Evolutionary conservation across 352 stramenopile genomes (phyloP).

Genomic region (Phytophthora quininea): DNA sequence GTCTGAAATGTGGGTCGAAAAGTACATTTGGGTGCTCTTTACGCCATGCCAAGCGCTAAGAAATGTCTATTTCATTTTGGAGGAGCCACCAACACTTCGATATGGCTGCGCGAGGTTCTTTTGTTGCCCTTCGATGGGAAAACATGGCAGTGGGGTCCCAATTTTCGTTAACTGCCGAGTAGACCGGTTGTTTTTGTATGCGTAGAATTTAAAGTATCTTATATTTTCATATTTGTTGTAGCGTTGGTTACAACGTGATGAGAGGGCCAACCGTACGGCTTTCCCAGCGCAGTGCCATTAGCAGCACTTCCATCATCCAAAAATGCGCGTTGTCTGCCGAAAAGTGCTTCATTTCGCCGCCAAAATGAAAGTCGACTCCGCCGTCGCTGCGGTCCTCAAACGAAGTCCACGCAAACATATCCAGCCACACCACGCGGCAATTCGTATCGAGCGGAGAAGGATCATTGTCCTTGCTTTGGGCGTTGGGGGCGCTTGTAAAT

Average conservation of each 20-base stretch:
- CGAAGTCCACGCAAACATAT: slow-evolving; percentile 41
- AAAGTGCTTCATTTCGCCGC: slow-evolving; percentile 38
- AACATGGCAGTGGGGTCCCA: slow-evolving; percentile 59
- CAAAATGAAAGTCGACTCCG: slow-evolving; percentile 34
- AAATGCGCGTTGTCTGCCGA: slow-evolving; percentile 36
- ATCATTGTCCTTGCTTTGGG: neutral
- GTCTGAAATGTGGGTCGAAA: slow-evolving; percentile 60
- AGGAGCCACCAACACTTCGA: slow-evolving; percentile 45
- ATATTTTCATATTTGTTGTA: too few relatives aligned
- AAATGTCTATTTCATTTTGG: slow-evolving; percentile 68
- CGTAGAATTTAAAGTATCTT: neutral
- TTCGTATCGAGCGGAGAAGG: neutral
- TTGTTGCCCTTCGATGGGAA: slow-evolving; percentile 73
- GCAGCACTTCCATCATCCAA: slow-evolving; percentile 43
- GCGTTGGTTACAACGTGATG: slow-evolving; percentile 21
- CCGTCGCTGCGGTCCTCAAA: slow-evolving; percentile 27
- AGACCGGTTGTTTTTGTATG: neutral
- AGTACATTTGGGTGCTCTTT: slow-evolving; percentile 69
- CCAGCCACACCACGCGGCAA: slow-evolving; percentile 35
- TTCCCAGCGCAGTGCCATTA: slow-evolving; percentile 41
- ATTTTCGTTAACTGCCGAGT: slow-evolving; percentile 46
- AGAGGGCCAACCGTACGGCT: slow-evolving; percentile 26
- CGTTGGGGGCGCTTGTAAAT: slow-evolving; percentile 13
- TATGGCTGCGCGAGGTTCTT: slow-evolving; percentile 75
- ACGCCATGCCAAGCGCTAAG: slow-evolving; percentile 30